Evolutionary conservation across 2,329 filamentous ascomycete genomes (phyloP), one percentile per base, ranked within the genome.

Genomic region (Capronia coronata): DNA sequence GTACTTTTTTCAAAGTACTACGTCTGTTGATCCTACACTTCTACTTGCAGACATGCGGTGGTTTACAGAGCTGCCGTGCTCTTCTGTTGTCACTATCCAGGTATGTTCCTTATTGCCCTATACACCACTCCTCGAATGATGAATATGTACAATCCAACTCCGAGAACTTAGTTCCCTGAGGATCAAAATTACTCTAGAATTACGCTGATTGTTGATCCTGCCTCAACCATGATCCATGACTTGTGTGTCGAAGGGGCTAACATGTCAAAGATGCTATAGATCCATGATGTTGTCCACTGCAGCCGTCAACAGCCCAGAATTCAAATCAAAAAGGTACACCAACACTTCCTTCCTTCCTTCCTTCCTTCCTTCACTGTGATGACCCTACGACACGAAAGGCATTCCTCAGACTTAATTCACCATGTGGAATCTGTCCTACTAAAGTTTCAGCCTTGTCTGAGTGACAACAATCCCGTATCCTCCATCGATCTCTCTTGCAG

Each of bases 371-470:
- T 52, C 71, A 70, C 65, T 66, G 69, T 82, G 78, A 81, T 81
- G 78, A 81, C 74, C 67, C 67, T 67, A 71, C 68, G 78, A 81
- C 78, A 79, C 67, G 75, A 75, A 78, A 77, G 79, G 78, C 78
- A 82, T 82, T 82, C 78, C 78, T 82, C 78, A 76, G 76, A 71
- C 78, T 75, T 76, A 81, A 82, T 69, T 67, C 71, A n/a, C 66
- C 68, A 75, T 81, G 78, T 80, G 75, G 78, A 81, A 77, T 74
- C 72, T 77, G 76, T 80, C 34, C 73, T 68, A 62, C 66, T 66
- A 72, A 79, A 82, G 78, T 82, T 82, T 82, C 78, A 82, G 78
- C 78, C 78, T 82, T 82, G 78, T 82, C 78, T 82, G 78, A 82
- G 68, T 54, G 47, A 38, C 39, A 45, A 50, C 52, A 40, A 23